A percentile compares a stretch with the other conserved stretches of the same genome.
phyloP scores from a whole-genome alignment of 169 alveolate species.

The Plasmodium coatneyi region DNA sequence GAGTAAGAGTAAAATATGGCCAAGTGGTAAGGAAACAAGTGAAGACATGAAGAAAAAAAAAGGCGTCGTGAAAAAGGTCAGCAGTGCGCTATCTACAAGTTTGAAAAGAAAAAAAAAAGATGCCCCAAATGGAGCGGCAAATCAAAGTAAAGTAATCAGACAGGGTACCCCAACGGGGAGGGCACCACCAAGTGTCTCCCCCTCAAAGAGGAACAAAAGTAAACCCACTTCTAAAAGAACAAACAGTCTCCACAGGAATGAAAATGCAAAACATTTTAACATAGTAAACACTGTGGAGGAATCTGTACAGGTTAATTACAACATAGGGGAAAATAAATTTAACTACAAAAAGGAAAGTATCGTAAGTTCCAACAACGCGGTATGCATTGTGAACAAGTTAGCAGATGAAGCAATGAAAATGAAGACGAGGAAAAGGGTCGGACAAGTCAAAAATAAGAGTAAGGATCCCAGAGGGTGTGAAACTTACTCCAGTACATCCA shows the following conservation, averaged over 20 bases:
- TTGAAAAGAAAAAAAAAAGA: background rate
- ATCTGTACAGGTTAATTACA: background rate
- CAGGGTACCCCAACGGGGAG: background rate
- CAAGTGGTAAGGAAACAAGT: background rate
- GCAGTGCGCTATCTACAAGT: background rate
- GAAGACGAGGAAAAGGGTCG: background rate
- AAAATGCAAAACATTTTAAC: slow-evolving; percentile 1
- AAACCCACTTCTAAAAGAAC: background rate
- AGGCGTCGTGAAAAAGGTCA: background rate
- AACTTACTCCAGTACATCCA: slow-evolving; percentile 3
- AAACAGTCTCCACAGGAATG: background rate
- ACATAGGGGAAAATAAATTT: background rate
- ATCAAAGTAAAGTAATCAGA: background rate
- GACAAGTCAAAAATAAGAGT: background rate
- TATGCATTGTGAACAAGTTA: background rate
- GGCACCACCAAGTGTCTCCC: background rate
- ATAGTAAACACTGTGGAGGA: background rate
- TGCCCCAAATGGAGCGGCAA: background rate
- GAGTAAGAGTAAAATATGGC: background rate
- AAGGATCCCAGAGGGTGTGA: background rate
- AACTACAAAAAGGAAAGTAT: slow-evolving; percentile 26
- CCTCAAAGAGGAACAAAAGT: background rate
- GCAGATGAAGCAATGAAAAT: background rate
- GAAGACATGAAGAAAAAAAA: background rate
- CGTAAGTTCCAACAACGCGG: slow-evolving; percentile 26